phyloP scores from a whole-genome alignment of 257 asterid genomes.

The Voacanga thouarsii region DNA sequence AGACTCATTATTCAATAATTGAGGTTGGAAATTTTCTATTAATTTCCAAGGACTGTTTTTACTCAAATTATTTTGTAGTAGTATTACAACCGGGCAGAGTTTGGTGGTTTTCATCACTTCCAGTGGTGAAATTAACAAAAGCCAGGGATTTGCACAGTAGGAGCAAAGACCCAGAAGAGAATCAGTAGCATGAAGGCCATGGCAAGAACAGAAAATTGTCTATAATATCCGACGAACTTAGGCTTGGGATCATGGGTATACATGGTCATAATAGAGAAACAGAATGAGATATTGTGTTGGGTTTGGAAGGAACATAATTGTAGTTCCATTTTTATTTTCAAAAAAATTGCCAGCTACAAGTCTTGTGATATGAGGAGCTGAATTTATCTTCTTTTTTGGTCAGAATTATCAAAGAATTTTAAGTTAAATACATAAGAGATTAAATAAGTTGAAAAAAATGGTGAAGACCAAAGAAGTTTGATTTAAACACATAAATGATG shows the following conservation, averaged over 20 bases:
- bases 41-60: no score
- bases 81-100: not conserved
- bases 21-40: not conserved
- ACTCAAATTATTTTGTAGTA: not conserved
- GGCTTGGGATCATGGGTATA: not conserved
- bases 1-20: not conserved
- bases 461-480: no score
- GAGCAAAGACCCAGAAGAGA: conserved; percentile 3
- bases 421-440: no score
- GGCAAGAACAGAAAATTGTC: not conserved
- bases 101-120: not conserved
- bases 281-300: not conserved
- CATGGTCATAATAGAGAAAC: not conserved
- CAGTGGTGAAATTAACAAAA: not conserved
- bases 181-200: not conserved
- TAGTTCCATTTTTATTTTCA: no score
- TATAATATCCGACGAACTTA: not conserved
- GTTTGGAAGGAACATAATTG: no score
- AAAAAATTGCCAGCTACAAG: no score
- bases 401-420: no score
- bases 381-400: no score
- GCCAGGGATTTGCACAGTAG: not conserved
- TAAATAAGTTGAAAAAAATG: no score
- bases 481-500: no score
- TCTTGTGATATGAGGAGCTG: no score